phyloP scores from a whole-genome alignment of 2,329 filamentous ascomycete genomes.

The Ophiostoma sp. region DNA sequence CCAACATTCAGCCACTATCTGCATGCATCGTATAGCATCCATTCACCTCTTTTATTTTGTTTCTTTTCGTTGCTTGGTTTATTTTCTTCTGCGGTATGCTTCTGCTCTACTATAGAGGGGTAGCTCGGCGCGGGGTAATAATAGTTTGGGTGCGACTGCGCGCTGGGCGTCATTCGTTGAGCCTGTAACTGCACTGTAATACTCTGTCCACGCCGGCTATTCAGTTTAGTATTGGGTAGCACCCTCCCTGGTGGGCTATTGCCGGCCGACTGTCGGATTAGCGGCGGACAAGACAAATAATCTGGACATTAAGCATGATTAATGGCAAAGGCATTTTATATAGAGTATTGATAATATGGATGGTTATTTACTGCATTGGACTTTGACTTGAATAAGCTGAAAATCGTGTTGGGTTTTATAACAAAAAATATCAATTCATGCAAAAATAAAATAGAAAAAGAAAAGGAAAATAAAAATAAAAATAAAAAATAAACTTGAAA shows the following conservation, averaged over 20 bases:
- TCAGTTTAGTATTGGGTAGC: not conserved
- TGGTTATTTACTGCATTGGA: not conserved
- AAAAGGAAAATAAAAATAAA: not conserved
- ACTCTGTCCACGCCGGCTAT: not conserved
- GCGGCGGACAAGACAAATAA: not conserved
- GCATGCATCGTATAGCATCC: not conserved
- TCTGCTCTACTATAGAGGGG: not conserved
- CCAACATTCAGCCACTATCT: not conserved
- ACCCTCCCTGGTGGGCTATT: not conserved
- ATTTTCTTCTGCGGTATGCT: not conserved
- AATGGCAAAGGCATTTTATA: not conserved
- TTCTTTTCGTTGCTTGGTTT: not conserved
- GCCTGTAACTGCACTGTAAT: not conserved
- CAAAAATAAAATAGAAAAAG: not conserved
- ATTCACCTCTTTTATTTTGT: not conserved
- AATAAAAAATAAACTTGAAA: not conserved
- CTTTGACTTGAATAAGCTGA: not conserved
- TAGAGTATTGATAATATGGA: not conserved
- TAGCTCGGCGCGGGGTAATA: constrained; percentile 16
- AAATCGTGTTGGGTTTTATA: not conserved
- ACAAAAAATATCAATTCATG: not conserved
- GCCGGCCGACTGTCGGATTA: not conserved
- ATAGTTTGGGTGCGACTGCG: not conserved
- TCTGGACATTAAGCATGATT: not conserved
- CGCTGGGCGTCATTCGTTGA: not conserved